Evolutionary conservation across 2,329 filamentous ascomycete genomes (phyloP).

Genomic region (Ophiocordyceps sinensis): DNA sequence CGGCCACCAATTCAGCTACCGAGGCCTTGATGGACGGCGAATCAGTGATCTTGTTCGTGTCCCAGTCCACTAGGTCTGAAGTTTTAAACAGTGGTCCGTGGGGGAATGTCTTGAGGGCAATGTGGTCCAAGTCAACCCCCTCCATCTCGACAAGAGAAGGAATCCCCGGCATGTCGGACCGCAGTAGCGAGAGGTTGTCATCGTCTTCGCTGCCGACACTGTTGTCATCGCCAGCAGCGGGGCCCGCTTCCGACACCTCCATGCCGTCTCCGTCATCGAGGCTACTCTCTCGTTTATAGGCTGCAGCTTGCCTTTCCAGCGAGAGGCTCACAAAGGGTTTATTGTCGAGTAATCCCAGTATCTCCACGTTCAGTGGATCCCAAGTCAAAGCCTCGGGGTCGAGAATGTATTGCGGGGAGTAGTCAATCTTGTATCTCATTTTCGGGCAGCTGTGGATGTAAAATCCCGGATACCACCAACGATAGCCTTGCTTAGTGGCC

Average conservation of each 20-base stretch:
- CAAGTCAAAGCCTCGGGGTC: conserved; percentile 52
- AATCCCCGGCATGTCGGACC: conserved; percentile 53
- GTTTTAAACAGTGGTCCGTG: conserved; percentile 23
- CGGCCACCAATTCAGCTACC: conserved; percentile 53
- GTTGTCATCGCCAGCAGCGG: conserved; percentile 2
- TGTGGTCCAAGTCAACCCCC: conserved; percentile 40
- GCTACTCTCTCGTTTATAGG: not conserved
- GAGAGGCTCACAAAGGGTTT: conserved; percentile 41
- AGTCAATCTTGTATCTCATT: conserved; percentile 78
- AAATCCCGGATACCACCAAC: conserved; percentile 68
- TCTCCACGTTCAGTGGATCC: conserved; percentile 40
- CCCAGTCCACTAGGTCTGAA: conserved; percentile 45
- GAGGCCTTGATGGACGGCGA: conserved; percentile 40
- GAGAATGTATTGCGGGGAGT: conserved; percentile 57
- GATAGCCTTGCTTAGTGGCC: conserved; percentile 53
- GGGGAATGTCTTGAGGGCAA: conserved; percentile 36
- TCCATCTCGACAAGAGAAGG: conserved; percentile 38
- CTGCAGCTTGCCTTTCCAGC: conserved; percentile 12
- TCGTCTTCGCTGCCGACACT: conserved; percentile 7
- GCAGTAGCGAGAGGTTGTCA: conserved; percentile 31
- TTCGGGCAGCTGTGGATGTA: conserved; percentile 73
- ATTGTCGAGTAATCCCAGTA: conserved; percentile 34
- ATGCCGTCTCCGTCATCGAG: not conserved
- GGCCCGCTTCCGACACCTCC: not conserved
- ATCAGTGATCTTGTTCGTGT: conserved; percentile 33